Evolutionary conservation across 768 basidiomycete genomes (phyloP), one percentile per base, ranked within the genome.

Genomic region (Xerocomus brunneocitrinus): DNA sequence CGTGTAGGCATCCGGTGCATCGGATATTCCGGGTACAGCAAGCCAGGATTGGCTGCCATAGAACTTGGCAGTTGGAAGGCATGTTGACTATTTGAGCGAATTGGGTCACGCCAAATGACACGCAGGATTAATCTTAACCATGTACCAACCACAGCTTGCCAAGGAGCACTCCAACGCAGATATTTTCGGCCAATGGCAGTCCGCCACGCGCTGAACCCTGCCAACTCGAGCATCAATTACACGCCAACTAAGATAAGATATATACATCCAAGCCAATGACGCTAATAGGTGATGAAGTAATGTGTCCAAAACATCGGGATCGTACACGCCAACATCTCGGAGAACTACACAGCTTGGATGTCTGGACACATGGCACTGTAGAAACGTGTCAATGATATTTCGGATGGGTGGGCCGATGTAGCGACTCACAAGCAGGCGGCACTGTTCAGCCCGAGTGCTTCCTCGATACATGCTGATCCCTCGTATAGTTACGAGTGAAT

Each of bases 401-500:
- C 49, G 16, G 19, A 49, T 32, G 7, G 22, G 16, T 32, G n/a
- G 30, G 13, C 4, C 9, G 25, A 38, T n/a, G 8, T 16, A 22
- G 1, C 12, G 1, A 51, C 54, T 49, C 31, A 58, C 47, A 30
- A 5, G 25, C 14, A 34, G 7, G 34, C 27, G 27, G 14, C 9
- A 43, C n/a, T 38, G 9, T 25, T 58, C 43, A 50, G 19, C 31
- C 19, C 2, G 45, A 1, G 49, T 60, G 66, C 28, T 58, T 61
- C 10, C 14, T 54, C 35, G 25, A 31, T 0, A 53, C 0, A 35
- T 69, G 69, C 4, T 5, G 24, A 8, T 53, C 48, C 39, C 58
- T 42, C 10, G 69, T 63, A 25, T 69, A 5, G 49, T n/a, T 50
- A 24, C 69, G 67, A 4, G 69, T 65, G 50, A 69, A 69, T 30